A percentile compares a stretch with the other conserved stretches of the same genome.
These are phyloP conservation scores for Aspergillus luchuensis DNA, from an alignment of 2,329 filamentous ascomycete genomes.

Conservation along the genomic window DNA sequence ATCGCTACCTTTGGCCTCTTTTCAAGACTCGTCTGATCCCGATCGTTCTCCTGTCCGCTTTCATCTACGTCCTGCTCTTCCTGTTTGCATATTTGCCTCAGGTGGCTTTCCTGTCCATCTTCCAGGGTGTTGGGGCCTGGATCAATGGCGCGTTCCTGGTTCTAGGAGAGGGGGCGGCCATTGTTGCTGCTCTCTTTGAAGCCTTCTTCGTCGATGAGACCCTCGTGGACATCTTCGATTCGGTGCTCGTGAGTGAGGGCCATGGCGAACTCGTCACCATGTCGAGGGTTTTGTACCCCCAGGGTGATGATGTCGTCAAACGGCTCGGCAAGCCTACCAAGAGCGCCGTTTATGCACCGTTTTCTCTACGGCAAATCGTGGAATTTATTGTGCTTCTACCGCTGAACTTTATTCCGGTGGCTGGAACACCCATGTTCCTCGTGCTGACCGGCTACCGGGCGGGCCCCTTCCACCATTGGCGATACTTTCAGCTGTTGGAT, in stretches of 20 bases:
- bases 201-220: constrained; percentile 80
- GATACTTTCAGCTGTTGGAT: constrained; percentile 81
- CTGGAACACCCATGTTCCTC: constrained; percentile 83
- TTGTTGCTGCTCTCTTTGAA: constrained; percentile 70
- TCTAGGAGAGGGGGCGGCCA: constrained; percentile 65
- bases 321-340: constrained; percentile 80
- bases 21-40: constrained; percentile 77
- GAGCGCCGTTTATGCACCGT: constrained; percentile 78
- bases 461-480: constrained; percentile 85
- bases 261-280: constrained; percentile 68
- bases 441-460: constrained; percentile 83
- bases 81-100: constrained; percentile 86
- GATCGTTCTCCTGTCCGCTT: constrained; percentile 75
- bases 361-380: constrained; percentile 85
- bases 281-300: constrained; percentile 65
- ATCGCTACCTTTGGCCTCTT: constrained; percentile 80
- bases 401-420: constrained; percentile 81
- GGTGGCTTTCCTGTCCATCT: constrained; percentile 83
- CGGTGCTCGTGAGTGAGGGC: constrained; percentile 75
- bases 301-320: constrained; percentile 72
- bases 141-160: constrained; percentile 84
- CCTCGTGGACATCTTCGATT: constrained; percentile 81
- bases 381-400: constrained; percentile 79
- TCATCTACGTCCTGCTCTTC: constrained; percentile 85
- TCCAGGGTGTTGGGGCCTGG: constrained; percentile 86